A percentile compares a stretch with the other conserved stretches of the same genome.
These are phyloP conservation scores for Aspergillus panamensis DNA, from an alignment of 495 filamentous ascomycete genomes.

Conservation along the genomic window DNA sequence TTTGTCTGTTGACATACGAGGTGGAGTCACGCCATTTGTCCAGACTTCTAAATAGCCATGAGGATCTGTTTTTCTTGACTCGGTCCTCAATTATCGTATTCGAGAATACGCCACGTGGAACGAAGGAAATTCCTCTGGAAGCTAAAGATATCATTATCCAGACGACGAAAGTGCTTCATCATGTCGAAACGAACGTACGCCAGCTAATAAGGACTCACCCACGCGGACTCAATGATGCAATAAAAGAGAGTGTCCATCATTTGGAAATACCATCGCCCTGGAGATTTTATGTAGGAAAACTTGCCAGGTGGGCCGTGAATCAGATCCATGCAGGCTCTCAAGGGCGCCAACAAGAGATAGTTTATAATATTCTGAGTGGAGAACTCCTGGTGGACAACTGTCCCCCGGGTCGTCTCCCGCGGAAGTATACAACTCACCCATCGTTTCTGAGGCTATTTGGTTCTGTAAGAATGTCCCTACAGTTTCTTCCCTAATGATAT, in stretches of 20 bases:
- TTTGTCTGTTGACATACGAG: constrained; percentile 36
- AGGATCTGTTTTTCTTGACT: constrained; percentile 31
- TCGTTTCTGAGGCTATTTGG: constrained; percentile 39
- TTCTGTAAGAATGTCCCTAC: constrained; percentile 18
- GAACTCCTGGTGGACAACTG: constrained; percentile 19
- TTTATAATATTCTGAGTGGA: constrained; percentile 17
- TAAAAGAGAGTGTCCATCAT: constrained; percentile 7
- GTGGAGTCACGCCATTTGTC: constrained; percentile 27
- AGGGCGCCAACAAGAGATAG: constrained; percentile 5
- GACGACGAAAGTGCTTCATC: constrained; percentile 8
- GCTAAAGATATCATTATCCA: constrained; percentile 3
- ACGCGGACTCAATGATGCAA: constrained; percentile 15
- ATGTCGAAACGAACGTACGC: constrained; percentile 4
- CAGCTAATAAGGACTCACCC: constrained; percentile 8
- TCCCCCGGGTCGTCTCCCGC: constrained; percentile 39
- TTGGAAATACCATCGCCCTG: constrained; percentile 10
- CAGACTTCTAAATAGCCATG: constrained; percentile 17
- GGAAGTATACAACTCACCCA: constrained; percentile 40
- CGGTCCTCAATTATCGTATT: constrained; percentile 33
- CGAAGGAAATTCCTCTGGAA: not conserved
- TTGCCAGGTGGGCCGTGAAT: constrained; percentile 12
- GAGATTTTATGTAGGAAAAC: constrained; percentile 1
- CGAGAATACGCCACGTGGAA: constrained; percentile 21
- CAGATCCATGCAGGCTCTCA: not conserved
- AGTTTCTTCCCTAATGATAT: not conserved